A percentile compares a stretch with the other conserved stretches of the same genome.
Conservation (phyloP, 805 yeast species). For the Candida nanaspora region DNA sequence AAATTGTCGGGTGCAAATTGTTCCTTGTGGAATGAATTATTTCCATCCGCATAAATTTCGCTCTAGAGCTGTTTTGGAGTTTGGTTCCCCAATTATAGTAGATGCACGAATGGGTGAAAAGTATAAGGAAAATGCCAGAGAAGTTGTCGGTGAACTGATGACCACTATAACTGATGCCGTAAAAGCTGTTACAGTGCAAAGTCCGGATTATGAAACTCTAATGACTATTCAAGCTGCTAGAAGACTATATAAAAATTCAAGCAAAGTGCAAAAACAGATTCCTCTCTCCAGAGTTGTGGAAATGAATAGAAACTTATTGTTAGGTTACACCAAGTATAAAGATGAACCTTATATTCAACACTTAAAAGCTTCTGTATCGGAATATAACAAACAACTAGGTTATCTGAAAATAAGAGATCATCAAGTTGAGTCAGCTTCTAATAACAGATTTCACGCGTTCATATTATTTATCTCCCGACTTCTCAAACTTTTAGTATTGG, state of each 20-base stretch:
- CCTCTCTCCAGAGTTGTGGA: constrained; percentile 86
- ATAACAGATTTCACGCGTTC: constrained; percentile 41
- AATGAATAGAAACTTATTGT: constrained; percentile 77
- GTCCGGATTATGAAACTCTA: constrained; percentile 82
- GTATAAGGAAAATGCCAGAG: constrained; percentile 60
- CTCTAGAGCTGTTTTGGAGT: constrained; percentile 91
- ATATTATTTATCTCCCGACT: constrained; percentile 52
- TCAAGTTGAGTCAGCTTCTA: constrained; percentile 52
- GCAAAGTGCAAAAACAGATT: constrained; percentile 37
- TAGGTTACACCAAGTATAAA: constrained; percentile 71
- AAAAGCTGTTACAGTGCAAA: constrained; percentile 75
- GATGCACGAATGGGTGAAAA: constrained; percentile 48
- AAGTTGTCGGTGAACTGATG: constrained; percentile 63
- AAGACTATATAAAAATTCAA: constrained; percentile 72
- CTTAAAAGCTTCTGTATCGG: constrained; percentile 54
- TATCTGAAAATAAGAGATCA: constrained; percentile 64
- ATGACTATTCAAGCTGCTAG: constrained; percentile 91
- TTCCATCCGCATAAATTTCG: constrained; percentile 94
- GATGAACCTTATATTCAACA: constrained; percentile 63
- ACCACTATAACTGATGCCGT: constrained; percentile 61
- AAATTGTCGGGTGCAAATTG: constrained; percentile 67
- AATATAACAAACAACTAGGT: constrained; percentile 59
- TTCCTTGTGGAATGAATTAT: constrained; percentile 96
- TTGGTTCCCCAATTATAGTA: constrained; percentile 78
- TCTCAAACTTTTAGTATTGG: constrained; percentile 44